Conservation (phyloP, 108 stramenopile genomes). For the Nitzschia inconspicua region DNA sequence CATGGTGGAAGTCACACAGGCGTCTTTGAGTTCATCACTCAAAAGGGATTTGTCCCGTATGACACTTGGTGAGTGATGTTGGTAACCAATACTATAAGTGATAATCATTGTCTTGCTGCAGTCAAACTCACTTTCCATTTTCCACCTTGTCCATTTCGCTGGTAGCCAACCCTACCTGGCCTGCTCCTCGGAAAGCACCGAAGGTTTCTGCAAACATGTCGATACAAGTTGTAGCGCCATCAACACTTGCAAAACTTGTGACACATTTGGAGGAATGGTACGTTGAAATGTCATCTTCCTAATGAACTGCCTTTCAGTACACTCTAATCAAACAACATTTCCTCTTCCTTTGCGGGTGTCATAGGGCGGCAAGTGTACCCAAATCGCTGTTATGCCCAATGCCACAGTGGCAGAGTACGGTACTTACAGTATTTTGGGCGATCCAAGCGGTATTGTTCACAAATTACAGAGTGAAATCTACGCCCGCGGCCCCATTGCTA, state of each 20-base stretch:
- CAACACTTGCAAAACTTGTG: constrained; percentile 85
- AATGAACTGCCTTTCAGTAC: neutral
- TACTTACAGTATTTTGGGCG: constrained; percentile 52
- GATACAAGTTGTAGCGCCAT: constrained; percentile 67
- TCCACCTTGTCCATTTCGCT: constrained; percentile 4
- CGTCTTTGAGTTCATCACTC: constrained; percentile 68
- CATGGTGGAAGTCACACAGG: constrained; percentile 81
- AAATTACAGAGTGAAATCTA: constrained; percentile 91
- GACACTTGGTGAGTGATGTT: constrained; percentile 16
- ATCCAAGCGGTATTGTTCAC: constrained; percentile 40
- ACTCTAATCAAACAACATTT: too few relatives aligned
- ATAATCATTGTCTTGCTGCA: neutral
- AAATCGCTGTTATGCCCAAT: constrained; percentile 85
- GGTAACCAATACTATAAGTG: too few relatives aligned
- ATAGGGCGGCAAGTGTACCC: constrained; percentile 78
- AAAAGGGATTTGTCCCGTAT: constrained; percentile 47
- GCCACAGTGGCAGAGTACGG: constrained; percentile 91
- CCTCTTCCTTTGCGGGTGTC: constrained; percentile 49
- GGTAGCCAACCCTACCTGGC: constrained; percentile 83
- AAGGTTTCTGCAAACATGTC: constrained; percentile 80
- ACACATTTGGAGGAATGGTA: constrained; percentile 41
- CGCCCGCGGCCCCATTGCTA: constrained; percentile 69
- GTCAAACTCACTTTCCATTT: neutral
- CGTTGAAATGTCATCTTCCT: neutral
- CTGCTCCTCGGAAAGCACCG: constrained; percentile 62